Evolutionary conservation across 345 rosid species (phyloP).

Genomic region (Camelina sativa): DNA sequence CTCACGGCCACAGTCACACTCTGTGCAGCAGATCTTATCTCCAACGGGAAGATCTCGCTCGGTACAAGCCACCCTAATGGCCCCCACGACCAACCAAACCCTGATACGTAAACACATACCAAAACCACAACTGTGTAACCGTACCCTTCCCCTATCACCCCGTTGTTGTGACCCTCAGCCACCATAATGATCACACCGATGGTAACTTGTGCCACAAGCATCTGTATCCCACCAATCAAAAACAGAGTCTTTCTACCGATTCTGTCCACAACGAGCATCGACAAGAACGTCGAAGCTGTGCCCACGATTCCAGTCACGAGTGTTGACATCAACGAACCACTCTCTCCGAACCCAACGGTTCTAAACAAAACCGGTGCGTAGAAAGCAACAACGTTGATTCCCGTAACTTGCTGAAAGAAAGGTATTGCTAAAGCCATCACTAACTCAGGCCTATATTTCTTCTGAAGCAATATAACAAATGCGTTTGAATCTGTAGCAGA

Average conservation of each 20-base stretch:
- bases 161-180: conserved; percentile 56
- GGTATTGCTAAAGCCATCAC: conserved; percentile 77
- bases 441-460: conserved; percentile 67
- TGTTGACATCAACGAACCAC: conserved; percentile 61
- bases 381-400: conserved; percentile 69
- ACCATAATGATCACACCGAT: conserved; percentile 54
- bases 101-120: conserved; percentile 60
- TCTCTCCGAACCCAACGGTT: conserved; percentile 69
- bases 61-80: conserved; percentile 73
- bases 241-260: conserved; percentile 60
- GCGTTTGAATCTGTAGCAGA: conserved; percentile 33
- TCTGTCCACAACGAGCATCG: conserved; percentile 67
- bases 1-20: conserved; percentile 67
- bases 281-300: conserved; percentile 46
- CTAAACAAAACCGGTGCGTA: conserved; percentile 73
- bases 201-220: conserved; percentile 60
- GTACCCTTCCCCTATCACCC: conserved; percentile 46
- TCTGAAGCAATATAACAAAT: conserved; percentile 49
- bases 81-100: conserved; percentile 80
- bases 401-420: conserved; percentile 75
- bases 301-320: conserved; percentile 61
- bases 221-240: conserved; percentile 60
- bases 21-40: conserved; percentile 67
- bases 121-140: conserved; percentile 50
- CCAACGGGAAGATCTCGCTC: conserved; percentile 66